These are phyloP conservation scores for Eucalyptus virginea DNA, from an alignment of 345 rosid genomes.

Conservation along the genomic window DNA sequence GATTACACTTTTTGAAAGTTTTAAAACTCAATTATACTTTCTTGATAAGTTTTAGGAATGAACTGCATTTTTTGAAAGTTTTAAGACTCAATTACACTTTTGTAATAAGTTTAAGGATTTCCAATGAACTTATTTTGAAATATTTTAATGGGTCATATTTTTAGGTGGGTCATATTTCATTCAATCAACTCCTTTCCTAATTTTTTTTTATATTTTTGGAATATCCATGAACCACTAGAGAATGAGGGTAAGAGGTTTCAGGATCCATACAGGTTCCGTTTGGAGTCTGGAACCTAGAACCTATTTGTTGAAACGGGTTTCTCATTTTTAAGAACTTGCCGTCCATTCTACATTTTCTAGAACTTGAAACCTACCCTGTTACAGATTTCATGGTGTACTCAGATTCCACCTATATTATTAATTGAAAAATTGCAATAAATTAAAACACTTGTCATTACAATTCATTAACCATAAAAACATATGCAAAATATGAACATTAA, in stretches of 20 bases:
- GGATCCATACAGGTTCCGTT: accelerated
- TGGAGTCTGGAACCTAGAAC: accelerated
- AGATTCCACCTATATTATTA: too few species aligned
- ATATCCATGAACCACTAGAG: background rate
- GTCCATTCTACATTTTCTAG: accelerated
- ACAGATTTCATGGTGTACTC: accelerated
- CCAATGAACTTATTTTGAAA: accelerated
- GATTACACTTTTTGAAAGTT: too few species aligned
- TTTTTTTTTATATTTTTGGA: background rate
- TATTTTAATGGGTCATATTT: background rate
- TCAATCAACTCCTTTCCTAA: background rate
- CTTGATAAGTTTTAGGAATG: too few species aligned
- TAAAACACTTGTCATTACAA: accelerated
- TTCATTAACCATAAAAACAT: too few species aligned
- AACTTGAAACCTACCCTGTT: accelerated
- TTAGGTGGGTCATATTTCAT: background rate
- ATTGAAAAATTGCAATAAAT: too few species aligned
- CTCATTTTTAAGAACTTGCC: accelerated
- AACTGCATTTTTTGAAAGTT: too few species aligned
- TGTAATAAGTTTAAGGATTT: too few species aligned
- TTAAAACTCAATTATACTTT: too few species aligned
- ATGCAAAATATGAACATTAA: too few species aligned
- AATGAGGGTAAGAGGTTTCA: too few species aligned
- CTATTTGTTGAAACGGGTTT: accelerated
- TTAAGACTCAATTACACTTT: too few species aligned